Base-by-base conservation (phyloP, 352 stramenopile species). In the Globisporangium barbulae region DNA sequence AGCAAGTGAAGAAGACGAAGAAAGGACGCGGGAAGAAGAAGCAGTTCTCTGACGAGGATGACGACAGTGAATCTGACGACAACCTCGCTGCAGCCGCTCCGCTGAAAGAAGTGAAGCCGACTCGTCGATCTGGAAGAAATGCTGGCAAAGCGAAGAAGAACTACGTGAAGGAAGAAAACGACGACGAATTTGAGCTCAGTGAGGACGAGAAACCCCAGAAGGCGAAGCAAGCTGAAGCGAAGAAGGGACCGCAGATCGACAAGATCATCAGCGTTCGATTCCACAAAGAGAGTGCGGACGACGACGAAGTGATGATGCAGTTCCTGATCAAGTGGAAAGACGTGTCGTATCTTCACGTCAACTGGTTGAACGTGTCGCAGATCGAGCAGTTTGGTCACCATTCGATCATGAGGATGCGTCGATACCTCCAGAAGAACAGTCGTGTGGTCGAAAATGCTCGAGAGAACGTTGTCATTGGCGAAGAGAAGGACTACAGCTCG, bases 271-370 rank as follows among this genome's bases (percentile, higher is more conserved):
- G 89, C 21, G 76, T 95, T 28, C 84, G 85, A 5, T 94, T 95
- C 64, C 76, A 85, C 70, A 93, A 92, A 52, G 70, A 74, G 8
- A 67, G 37, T 15, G 37, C 52, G 4, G 74, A 79, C 9, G 67
- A 84, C 25, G 67, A 72, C 19, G 83, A 93, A 4, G 76, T 91
- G 7, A 72, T 71, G 21, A 98, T 99, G 81, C 79, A 98, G 73
- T 99, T 99, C 65, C 73, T 99, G 31, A 97, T 99, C 60, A 99
- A 99, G 81, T 99, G 98, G 98, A 93, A 97, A 56, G 92, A 98
- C 45, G 78, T 98, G 61, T 98, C 89, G 31, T 99, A 99, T 72
- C 76, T 99, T 37, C 97, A 99, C 76, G 86, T 98, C 59, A 99
- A 88, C 25, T 99, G 98, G 98, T 92, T 99, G 68, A 96, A 83